Base-by-base conservation (phyloP, 768 basidiomycete species). In the Agrocybe pediades region DNA sequence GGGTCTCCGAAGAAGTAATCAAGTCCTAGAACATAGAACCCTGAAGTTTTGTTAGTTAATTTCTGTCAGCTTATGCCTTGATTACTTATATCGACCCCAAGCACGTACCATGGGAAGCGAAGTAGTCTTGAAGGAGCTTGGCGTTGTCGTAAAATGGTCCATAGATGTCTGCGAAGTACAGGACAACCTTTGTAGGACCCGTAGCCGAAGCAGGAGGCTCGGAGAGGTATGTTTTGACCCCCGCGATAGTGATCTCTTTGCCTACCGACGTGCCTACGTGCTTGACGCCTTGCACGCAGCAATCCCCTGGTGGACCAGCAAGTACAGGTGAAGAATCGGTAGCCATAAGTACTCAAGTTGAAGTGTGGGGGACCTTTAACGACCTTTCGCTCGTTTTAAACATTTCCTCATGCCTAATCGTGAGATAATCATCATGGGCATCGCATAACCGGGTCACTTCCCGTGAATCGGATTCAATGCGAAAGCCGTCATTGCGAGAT, bases 1-100 rank as follows among this genome's bases (percentile, higher is more conserved):
- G 78, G 71, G 49, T 86, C 82, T 6, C 85, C 83, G 46, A 84
- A 75, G 67, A 88, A 86, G 65, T 85, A 87, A 55, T 87, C 86
- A 39, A 80, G 66, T 2, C 83, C 84, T 4, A 86, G 64, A 3
- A 87, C 84, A 41, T 73, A 67, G 61, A 79, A 87, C 1, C 85
- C 85, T 86, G n/a, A n/a, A n/a, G n/a, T n/a, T n/a, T n/a, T n/a
- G n/a, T 76, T 60, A 1, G 2, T 7, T 15, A 13, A 29, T 15
- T 23, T 23, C n/a, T 36, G n/a, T 15, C 11, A 36, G 13, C 13
- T 11, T 3, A 36, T 2, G 15, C 13, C n/a, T 19, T 19, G 16
- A n/a, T 17, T 11, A 13, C 29, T 41, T 21, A 9, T 13, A 16
- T 17, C n/a, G 9, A 47, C 69, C 1, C n/a, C n/a, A n/a, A n/a